These are phyloP conservation scores for Trichosporon sp. DNA, from an alignment of 1,284 basidiomycete genomes.

Conservation along the genomic window DNA sequence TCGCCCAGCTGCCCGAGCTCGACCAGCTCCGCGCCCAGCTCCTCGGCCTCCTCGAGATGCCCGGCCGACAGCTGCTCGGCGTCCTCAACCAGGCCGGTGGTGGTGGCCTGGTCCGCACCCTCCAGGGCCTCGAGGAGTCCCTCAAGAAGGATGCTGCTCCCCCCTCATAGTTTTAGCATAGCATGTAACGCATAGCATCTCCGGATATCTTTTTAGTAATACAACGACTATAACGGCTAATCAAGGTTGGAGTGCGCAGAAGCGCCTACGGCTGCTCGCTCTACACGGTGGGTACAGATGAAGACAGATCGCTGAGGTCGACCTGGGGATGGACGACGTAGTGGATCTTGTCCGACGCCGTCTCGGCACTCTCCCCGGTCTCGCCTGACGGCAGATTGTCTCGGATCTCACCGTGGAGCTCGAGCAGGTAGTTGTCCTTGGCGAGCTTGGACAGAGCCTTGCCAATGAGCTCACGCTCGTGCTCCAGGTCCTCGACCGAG, in stretches of 20 bases:
- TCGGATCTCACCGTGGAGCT: constrained; percentile 77
- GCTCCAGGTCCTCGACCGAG: constrained; percentile 85
- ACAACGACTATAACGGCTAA: constrained; percentile 19
- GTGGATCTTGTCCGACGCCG: constrained; percentile 46
- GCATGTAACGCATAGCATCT: constrained; percentile 37
- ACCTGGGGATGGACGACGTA: constrained; percentile 57
- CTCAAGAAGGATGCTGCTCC: constrained; percentile 44
- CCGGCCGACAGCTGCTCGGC: constrained; percentile 50
- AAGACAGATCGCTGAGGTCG: constrained; percentile 55
- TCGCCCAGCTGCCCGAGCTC: constrained; percentile 55
- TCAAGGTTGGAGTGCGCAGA: not conserved
- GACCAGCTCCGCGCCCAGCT: constrained; percentile 54
- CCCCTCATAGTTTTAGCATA: constrained; percentile 22
- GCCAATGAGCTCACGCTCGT: constrained; percentile 83
- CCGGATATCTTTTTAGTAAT: constrained; percentile 18
- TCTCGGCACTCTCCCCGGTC: constrained; percentile 38
- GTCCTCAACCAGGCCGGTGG: constrained; percentile 51
- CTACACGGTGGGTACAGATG: constrained; percentile 37
- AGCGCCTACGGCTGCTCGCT: not conserved
- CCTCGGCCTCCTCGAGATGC: constrained; percentile 55
- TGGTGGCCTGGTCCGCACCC: constrained; percentile 53
- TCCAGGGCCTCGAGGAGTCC: constrained; percentile 53
- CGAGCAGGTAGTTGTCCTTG: constrained; percentile 86
- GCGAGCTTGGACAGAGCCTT: constrained; percentile 89
- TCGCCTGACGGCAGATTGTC: constrained; percentile 66